Conservation (phyloP, 2,329 filamentous ascomycete species). For the Fusarium albidum region DNA sequence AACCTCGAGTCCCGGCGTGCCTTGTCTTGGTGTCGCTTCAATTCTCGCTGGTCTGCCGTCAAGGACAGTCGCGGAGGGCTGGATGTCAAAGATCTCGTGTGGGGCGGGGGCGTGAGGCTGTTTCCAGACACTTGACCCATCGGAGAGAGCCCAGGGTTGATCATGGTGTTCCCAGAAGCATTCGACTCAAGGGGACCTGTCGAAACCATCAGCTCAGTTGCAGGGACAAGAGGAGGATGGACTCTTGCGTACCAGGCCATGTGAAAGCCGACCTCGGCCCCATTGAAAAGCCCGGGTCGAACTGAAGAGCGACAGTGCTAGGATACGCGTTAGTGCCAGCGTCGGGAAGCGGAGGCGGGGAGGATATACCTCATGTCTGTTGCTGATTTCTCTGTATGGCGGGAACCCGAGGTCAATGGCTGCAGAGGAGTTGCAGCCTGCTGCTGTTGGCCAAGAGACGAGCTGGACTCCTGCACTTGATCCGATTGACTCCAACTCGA, state of each 20-base stretch:
- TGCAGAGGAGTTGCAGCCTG: constrained; percentile 16
- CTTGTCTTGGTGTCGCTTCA: constrained; percentile 68
- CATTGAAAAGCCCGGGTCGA: constrained; percentile 61
- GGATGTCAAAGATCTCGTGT: constrained; percentile 61
- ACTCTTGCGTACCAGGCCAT: constrained; percentile 55
- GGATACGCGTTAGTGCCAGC: constrained; percentile 20
- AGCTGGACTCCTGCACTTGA: constrained; percentile 26
- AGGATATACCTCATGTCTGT: constrained; percentile 36
- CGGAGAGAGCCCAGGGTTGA: constrained; percentile 56
- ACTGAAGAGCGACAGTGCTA: constrained; percentile 60
- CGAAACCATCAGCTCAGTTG: constrained; percentile 4
- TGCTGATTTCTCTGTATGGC: constrained; percentile 23
- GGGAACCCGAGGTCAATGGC: constrained; percentile 19
- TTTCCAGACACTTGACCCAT: constrained; percentile 57
- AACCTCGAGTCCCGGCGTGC: constrained; percentile 66
- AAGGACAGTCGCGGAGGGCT: constrained; percentile 65
- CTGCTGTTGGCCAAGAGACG: constrained; percentile 29
- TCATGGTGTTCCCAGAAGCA: constrained; percentile 44
- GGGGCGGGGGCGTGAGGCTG: constrained; percentile 59
- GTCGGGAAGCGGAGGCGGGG: not conserved
- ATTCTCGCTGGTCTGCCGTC: constrained; percentile 67
- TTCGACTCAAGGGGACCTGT: constrained; percentile 48
- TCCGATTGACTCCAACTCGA: constrained; percentile 36
- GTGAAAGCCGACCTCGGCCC: constrained; percentile 58
- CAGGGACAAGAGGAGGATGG: not conserved